Percentiles rank a stretch among this genome's conserved stretches.
Evolutionary conservation across 352 stramenopile genomes (phyloP).

Genomic region (Pelagophyceae sp.): DNA sequence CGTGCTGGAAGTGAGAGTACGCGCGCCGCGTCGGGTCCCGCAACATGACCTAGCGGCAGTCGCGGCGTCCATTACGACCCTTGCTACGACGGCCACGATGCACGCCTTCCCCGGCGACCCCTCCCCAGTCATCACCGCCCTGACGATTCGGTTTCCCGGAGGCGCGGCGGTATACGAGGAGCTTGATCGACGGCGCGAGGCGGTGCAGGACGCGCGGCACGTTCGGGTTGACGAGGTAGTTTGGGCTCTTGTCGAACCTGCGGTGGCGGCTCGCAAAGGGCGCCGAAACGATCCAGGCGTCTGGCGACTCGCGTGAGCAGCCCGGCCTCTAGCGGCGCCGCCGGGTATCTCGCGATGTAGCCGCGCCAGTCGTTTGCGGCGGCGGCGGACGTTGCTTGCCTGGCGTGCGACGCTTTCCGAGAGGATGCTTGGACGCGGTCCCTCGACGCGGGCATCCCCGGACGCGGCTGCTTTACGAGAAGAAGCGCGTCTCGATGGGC

Average conservation of each 20-base stretch:
- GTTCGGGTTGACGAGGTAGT: slow-evolving; percentile 8
- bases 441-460: no score
- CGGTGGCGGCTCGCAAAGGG: not conserved
- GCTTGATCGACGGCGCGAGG: not conserved
- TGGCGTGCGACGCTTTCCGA: no score
- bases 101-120: no score
- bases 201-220: not conserved
- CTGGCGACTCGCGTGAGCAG: no score
- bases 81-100: no score
- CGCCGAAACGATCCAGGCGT: no score
- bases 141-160: no score
- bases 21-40: not conserved
- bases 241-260: slow-evolving; percentile 17
- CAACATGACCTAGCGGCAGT: not conserved
- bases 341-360: not conserved
- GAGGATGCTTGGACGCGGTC: no score
- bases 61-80: no score
- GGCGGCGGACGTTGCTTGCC: not conserved
- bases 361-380: not conserved
- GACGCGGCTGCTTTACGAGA: no score
- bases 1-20: slow-evolving; percentile 18
- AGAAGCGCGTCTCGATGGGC: slow-evolving; percentile 8
- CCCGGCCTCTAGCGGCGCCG: not conserved
- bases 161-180: no score
- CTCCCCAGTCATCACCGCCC: no score